phyloP scores from a whole-genome alignment of 345 rosid species.

The Passiflora organensis region DNA sequence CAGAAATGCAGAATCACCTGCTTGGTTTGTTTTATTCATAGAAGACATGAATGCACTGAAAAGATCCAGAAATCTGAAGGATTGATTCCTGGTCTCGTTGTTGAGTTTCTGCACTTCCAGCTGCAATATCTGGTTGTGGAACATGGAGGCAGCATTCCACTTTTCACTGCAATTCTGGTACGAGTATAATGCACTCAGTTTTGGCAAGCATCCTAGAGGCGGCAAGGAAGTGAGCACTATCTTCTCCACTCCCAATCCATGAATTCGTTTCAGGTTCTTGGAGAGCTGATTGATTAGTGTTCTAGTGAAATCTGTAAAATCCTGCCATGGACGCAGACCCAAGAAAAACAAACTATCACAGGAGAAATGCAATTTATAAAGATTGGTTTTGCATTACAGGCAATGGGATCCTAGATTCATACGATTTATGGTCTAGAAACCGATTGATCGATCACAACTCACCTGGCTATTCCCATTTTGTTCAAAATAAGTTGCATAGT shows the following conservation, averaged over 20 bases:
- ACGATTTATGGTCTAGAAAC: too few relatives aligned
- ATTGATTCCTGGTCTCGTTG: not conserved
- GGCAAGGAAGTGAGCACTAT: constrained; percentile 22
- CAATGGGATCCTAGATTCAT: too few relatives aligned
- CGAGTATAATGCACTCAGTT: constrained; percentile 13
- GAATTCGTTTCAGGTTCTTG: constrained; percentile 21
- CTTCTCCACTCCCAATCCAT: constrained; percentile 30
- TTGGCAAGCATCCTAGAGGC: constrained; percentile 36
- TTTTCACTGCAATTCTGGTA: constrained; percentile 23
- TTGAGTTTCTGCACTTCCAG: constrained; percentile 18
- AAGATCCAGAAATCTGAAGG: constrained; percentile 23
- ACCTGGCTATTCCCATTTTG: constrained; percentile 6
- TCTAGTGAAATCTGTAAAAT: constrained; percentile 9
- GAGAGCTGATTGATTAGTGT: constrained; percentile 21
- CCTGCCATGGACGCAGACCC: constrained; percentile 9
- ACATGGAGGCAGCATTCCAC: constrained; percentile 17
- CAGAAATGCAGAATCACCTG: not conserved
- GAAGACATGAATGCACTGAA: constrained; percentile 26
- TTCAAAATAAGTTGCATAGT: constrained; percentile 9
- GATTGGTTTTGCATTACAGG: too few relatives aligned
- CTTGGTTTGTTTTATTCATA: constrained; percentile 8
- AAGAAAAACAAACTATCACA: too few relatives aligned
- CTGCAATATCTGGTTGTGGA: constrained; percentile 27
- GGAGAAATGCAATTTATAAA: too few relatives aligned
- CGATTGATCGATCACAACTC: constrained; percentile 5